Percentiles rank a stretch among this genome's conserved stretches.
Conservation (phyloP, 2,329 filamentous ascomycete genomes). For the Pyrenochaeta sp. region DNA sequence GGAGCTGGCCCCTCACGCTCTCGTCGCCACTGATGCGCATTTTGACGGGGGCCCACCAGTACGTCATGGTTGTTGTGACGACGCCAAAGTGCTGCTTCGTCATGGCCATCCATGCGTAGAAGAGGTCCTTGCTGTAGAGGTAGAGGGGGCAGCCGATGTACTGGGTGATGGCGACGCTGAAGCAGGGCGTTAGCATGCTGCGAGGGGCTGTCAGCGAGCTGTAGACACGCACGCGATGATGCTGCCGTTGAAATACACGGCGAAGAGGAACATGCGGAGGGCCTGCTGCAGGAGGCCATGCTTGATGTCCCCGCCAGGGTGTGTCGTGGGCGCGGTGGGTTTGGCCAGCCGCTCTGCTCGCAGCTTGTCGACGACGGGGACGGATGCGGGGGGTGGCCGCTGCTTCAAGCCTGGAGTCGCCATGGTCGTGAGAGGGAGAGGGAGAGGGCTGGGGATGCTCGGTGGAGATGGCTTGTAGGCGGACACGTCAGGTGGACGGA, state of each 20-base stretch:
- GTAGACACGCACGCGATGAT: conserved; percentile 49
- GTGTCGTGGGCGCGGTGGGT: conserved; percentile 21
- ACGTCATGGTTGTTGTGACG: conserved; percentile 78
- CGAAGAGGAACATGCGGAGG: conserved; percentile 55
- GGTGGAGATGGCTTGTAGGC: too few species aligned
- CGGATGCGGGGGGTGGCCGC: conserved; percentile 41
- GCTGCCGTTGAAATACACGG: conserved; percentile 56
- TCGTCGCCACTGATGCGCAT: conserved; percentile 84
- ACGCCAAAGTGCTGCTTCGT: conserved; percentile 87
- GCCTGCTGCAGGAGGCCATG: conserved; percentile 54
- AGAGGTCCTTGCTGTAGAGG: conserved; percentile 75
- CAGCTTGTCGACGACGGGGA: conserved; percentile 23
- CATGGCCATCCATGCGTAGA: conserved; percentile 84
- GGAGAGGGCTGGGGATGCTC: too few species aligned
- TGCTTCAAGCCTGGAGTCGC: conserved; percentile 40
- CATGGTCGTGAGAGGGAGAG: conserved; percentile 36
- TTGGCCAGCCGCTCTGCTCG: conserved; percentile 19
- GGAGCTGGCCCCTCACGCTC: conserved; percentile 78
- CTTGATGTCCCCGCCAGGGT: conserved; percentile 51
- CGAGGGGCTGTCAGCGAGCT: conserved; percentile 9
- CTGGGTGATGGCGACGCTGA: conserved; percentile 69
- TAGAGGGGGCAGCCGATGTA: conserved; percentile 78
- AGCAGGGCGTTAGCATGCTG: conserved; percentile 32
- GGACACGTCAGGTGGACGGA: too few species aligned
- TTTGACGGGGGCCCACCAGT: conserved; percentile 83